Base-by-base conservation (phyloP, 306 rosid species). In the Lupinus albus region DNA sequence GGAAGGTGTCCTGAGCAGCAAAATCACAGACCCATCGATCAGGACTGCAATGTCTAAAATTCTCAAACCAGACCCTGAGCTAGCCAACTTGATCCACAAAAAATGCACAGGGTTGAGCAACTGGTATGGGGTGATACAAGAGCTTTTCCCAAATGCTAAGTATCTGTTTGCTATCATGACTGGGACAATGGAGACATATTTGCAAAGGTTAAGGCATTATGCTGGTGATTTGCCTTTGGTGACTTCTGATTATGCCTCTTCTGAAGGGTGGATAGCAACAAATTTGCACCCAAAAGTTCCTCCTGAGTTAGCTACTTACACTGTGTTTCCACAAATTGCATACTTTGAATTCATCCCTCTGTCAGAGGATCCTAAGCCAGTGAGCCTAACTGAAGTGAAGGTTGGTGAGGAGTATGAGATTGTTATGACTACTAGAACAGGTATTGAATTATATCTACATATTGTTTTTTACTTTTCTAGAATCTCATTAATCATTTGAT, bases 181-280 rank as follows among this genome's bases (percentile, higher is more conserved):
- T 0, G 98, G 98, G 21, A 82, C 96, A 28, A 92, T 92, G 96
- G 96, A 86, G 78, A 88, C 86, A 51, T 92, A 89, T 65, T 50
- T 83, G 81, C 80, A 80, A 21, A 89, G 84, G 54, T 33, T 92
- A 69, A 92, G 95, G 85, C 95, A 92, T 57, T 89, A 92, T 72
- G 93, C 89, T 0, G 88, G 85, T 5, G 88, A 82, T 38, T 25
- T 89, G 67, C 99, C 96, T 14, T 69, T 93, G 70, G 20, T 88
- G 80, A 90, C 88, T 77, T 83, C 95, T 50, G 99, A 94, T 33
- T 94, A 94, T 78, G 99, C 96, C 6, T 35, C 99, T 48, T 94
- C 97, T 61, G 99, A 94, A 79, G 99, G 99, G 20, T 90, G 97
- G 99, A 64, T 94, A 38, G 99, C 84, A 15, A 85, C 92, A 15